Conservation (phyloP, 306 rosid species). For the Rosa multiflora region DNA sequence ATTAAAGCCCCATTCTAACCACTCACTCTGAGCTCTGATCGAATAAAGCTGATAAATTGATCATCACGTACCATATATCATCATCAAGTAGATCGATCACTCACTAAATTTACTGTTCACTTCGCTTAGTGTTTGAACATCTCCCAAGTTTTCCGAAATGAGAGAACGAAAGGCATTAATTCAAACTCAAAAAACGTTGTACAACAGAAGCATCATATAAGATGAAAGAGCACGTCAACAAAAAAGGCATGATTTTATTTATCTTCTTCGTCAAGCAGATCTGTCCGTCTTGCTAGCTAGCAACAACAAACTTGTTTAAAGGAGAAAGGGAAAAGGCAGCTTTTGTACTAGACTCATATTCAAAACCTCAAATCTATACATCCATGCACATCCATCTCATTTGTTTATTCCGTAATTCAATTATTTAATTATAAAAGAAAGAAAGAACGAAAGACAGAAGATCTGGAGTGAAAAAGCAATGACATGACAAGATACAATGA, state of each 20-base stretch:
- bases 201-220: constrained; percentile 24
- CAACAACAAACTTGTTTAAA: constrained; percentile 12
- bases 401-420: neutral
- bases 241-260: neutral
- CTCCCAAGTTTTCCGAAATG: neutral
- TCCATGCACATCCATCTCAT: constrained; percentile 24
- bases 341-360: constrained; percentile 40
- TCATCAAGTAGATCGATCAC: neutral
- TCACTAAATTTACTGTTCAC: neutral
- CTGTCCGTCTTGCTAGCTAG: neutral
- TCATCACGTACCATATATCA: neutral
- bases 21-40: constrained; percentile 25
- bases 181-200: neutral
- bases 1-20: constrained; percentile 45
- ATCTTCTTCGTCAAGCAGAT: neutral
- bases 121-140: neutral
- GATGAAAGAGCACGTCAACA: constrained; percentile 17
- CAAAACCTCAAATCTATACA: constrained; percentile 24
- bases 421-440: neutral
- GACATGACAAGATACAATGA: constrained; percentile 8
- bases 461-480: constrained; percentile 29
- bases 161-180: neutral
- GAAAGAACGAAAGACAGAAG: constrained; percentile 11
- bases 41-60: neutral
- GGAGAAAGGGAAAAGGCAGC: constrained; percentile 40